Percentiles rank a stretch among this genome's conserved stretches.
Evolutionary conservation across 1,284 basidiomycete genomes (phyloP).

Genomic region (Ustilago curta): DNA sequence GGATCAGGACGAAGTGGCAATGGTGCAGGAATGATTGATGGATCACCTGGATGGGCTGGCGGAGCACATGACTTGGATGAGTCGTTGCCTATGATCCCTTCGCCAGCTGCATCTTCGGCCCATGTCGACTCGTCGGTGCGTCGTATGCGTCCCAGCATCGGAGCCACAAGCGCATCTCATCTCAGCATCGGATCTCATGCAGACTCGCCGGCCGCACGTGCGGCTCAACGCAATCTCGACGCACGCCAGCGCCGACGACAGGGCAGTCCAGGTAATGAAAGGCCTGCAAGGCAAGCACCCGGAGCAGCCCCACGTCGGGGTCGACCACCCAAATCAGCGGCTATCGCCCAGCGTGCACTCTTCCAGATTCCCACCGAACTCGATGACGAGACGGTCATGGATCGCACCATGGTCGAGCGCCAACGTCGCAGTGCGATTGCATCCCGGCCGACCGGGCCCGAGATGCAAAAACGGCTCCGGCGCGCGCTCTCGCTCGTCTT

Average conservation of each 20-base stretch:
- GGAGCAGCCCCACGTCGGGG: conserved; percentile 10
- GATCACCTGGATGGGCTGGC: conserved; percentile 19
- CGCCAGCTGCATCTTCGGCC: conserved; percentile 28
- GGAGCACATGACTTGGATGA: conserved; percentile 12
- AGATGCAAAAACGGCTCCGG: conserved; percentile 42
- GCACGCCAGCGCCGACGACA: conserved; percentile 36
- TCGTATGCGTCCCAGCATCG: conserved; percentile 32
- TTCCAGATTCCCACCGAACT: conserved; percentile 24
- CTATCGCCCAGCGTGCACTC: conserved; percentile 16
- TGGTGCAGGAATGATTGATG: conserved; percentile 11
- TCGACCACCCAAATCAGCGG: conserved; percentile 27
- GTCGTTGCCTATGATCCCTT: conserved; percentile 37
- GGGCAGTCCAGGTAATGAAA: conserved; percentile 27
- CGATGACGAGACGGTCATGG: conserved; percentile 39
- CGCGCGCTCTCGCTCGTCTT: conserved; percentile 47
- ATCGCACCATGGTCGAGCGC: conserved; percentile 38
- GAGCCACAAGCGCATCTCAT: conserved; percentile 24
- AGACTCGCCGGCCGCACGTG: conserved; percentile 41
- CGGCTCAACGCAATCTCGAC: conserved; percentile 34
- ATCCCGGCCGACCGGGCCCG: conserved; percentile 10
- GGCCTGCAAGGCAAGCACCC: conserved; percentile 7
- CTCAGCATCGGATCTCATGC: conserved; percentile 27
- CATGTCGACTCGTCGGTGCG: conserved; percentile 29
- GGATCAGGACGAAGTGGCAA: conserved; percentile 14
- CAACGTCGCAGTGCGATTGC: conserved; percentile 12